Percentiles rank a stretch among this genome's conserved stretches.
Conservation (phyloP, 176 grass and related monocot genomes). For the Musa troglodytarum region DNA sequence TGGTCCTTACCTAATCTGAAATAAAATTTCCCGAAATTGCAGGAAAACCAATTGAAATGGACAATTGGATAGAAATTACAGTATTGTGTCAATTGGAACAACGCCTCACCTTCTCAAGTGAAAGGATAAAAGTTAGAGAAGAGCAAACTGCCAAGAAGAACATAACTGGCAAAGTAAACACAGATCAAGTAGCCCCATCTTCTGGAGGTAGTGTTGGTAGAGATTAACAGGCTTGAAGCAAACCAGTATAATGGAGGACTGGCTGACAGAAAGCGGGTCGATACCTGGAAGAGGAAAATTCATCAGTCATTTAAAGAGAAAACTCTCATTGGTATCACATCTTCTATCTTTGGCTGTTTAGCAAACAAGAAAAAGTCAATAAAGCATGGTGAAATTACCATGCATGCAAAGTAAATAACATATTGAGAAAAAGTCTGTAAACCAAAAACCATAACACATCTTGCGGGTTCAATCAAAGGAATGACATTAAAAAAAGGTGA, state of each 20-base stretch:
- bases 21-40: too few relatives aligned
- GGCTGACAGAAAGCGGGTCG: conserved; percentile 74
- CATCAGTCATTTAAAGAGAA: not conserved
- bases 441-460: not conserved
- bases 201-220: conserved; percentile 25
- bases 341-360: not conserved
- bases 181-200: conserved; percentile 62
- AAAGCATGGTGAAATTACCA: not conserved
- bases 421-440: not conserved
- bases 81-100: not conserved
- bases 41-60: too few relatives aligned
- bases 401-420: not conserved
- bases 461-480: too few relatives aligned
- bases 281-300: conserved; percentile 33
- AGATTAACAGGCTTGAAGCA: conserved; percentile 38
- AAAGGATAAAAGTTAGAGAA: conserved; percentile 96
- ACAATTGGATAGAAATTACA: too few relatives aligned
- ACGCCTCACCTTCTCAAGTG: conserved; percentile 35
- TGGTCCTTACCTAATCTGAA: too few relatives aligned
- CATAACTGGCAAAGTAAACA: conserved; percentile 65
- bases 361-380: not conserved
- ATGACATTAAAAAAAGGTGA: not conserved
- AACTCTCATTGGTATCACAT: not conserved
- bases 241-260: conserved; percentile 81
- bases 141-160: conserved; percentile 77